A percentile compares a stretch with the other conserved stretches of the same genome.
Conservation (phyloP, 108 stramenopile species). For the Nitzschia inconspicua region DNA sequence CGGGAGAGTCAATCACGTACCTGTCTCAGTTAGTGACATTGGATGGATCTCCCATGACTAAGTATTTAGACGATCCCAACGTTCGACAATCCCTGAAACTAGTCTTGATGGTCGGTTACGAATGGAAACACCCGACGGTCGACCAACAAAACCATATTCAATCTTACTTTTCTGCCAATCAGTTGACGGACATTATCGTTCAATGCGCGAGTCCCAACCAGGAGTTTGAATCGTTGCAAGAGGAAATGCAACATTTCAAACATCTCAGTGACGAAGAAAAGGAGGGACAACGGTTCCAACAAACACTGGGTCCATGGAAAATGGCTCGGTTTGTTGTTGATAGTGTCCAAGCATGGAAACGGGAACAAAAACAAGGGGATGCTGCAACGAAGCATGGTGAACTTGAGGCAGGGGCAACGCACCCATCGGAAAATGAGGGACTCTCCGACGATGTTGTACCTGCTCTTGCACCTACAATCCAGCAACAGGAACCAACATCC, state of each 20-base stretch:
- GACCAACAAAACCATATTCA: slow-evolving; percentile 41
- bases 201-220: slow-evolving; percentile 49
- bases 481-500: neutral
- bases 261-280: slow-evolving; percentile 40
- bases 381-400: neutral
- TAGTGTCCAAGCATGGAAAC: neutral
- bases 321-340: slow-evolving; percentile 62
- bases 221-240: slow-evolving; percentile 51
- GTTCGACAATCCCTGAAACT: slow-evolving; percentile 15
- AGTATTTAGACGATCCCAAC: slow-evolving; percentile 28
- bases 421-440: neutral
- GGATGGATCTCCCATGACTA: slow-evolving; percentile 43
- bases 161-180: slow-evolving; percentile 38
- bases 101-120: slow-evolving; percentile 35
- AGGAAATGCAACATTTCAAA: slow-evolving; percentile 69
- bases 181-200: slow-evolving; percentile 10
- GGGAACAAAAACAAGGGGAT: neutral
- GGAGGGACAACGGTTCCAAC: slow-evolving; percentile 23
- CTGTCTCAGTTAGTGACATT: slow-evolving; percentile 60
- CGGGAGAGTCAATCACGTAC: slow-evolving; percentile 50
- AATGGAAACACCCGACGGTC: no score
- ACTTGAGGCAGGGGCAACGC: neutral
- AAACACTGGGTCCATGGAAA: slow-evolving; percentile 70
- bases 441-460: slow-evolving; percentile 3
- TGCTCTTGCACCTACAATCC: neutral